Conservation (phyloP, 2,329 filamentous ascomycete genomes). For the Paracoccidioides lutzii region DNA sequence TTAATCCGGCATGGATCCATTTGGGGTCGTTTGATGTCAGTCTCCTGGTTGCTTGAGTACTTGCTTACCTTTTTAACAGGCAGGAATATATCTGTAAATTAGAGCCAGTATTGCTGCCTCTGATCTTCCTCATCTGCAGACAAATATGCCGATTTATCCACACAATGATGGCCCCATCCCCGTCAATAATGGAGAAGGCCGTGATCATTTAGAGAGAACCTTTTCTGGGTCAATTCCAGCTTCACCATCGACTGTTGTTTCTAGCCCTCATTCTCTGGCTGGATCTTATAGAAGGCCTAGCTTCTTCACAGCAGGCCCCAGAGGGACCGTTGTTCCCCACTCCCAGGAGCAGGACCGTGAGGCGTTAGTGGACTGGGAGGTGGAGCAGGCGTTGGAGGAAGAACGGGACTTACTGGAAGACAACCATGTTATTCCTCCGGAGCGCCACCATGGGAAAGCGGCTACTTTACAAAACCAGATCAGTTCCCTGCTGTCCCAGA, state of each 20-base stretch:
- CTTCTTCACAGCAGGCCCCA: slow-evolving; percentile 58
- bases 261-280: slow-evolving; percentile 39
- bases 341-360: slow-evolving; percentile 32
- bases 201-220: slow-evolving; percentile 16
- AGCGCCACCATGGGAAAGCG: slow-evolving; percentile 23
- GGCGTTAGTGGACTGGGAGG: slow-evolving; percentile 39
- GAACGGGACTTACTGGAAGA: slow-evolving; percentile 47
- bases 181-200: not conserved
- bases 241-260: slow-evolving; percentile 27
- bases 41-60: too few relatives aligned
- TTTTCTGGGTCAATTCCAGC: slow-evolving; percentile 31
- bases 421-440: slow-evolving; percentile 45
- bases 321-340: slow-evolving; percentile 53
- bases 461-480: slow-evolving; percentile 15
- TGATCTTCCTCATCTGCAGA: not conserved
- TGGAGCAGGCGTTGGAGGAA: slow-evolving; percentile 41
- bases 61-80: too few relatives aligned
- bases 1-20: too few relatives aligned
- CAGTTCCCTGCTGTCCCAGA: slow-evolving; percentile 6
- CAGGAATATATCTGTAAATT: too few relatives aligned
- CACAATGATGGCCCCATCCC: not conserved
- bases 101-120: too few relatives aligned
- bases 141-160: not conserved
- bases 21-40: too few relatives aligned
- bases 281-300: slow-evolving; percentile 64